Evolutionary conservation across 2,329 filamentous ascomycete genomes (phyloP).

Genomic region (Diplodia sapinea): DNA sequence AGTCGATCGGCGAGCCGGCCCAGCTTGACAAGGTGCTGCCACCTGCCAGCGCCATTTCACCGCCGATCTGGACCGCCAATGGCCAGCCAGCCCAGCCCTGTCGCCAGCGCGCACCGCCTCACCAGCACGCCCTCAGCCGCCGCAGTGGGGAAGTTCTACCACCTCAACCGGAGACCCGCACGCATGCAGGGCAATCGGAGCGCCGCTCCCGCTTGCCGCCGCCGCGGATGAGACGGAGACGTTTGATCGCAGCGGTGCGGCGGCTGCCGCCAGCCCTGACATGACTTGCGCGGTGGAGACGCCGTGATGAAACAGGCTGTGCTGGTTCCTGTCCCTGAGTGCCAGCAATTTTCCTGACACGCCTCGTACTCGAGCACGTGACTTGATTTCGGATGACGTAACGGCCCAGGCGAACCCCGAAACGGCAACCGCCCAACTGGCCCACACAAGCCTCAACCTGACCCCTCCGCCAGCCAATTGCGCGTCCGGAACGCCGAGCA

Average conservation of each 20-base stretch:
- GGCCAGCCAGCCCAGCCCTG: background rate
- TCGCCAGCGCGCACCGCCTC: background rate
- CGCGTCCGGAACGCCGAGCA: background rate
- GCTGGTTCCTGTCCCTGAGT: slow-evolving; percentile 16
- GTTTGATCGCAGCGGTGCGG: background rate
- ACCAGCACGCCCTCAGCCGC: slow-evolving; percentile 3
- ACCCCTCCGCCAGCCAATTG: slow-evolving; percentile 9
- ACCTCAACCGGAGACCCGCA: background rate
- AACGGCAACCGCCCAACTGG: slow-evolving; percentile 5
- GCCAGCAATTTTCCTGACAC: background rate
- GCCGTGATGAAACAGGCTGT: slow-evolving; percentile 16
- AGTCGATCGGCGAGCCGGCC: slow-evolving; percentile 11
- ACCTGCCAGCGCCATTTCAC: slow-evolving; percentile 8
- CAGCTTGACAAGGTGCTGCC: slow-evolving; percentile 2
- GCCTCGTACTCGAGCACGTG: slow-evolving; percentile 15
- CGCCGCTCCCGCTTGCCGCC: slow-evolving; percentile 21
- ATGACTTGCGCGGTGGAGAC: slow-evolving; percentile 1
- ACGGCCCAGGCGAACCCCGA: background rate
- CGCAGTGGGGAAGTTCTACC: slow-evolving; percentile 8
- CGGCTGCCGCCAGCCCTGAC: background rate
- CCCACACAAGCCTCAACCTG: slow-evolving; percentile 8
- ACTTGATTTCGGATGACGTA: slow-evolving; percentile 22
- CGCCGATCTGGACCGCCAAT: slow-evolving; percentile 11
- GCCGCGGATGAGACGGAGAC: slow-evolving; percentile 4
- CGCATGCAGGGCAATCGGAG: slow-evolving; percentile 7